Conservation (phyloP, 1,284 basidiomycete species). For the Ustilago shanxiensis region DNA sequence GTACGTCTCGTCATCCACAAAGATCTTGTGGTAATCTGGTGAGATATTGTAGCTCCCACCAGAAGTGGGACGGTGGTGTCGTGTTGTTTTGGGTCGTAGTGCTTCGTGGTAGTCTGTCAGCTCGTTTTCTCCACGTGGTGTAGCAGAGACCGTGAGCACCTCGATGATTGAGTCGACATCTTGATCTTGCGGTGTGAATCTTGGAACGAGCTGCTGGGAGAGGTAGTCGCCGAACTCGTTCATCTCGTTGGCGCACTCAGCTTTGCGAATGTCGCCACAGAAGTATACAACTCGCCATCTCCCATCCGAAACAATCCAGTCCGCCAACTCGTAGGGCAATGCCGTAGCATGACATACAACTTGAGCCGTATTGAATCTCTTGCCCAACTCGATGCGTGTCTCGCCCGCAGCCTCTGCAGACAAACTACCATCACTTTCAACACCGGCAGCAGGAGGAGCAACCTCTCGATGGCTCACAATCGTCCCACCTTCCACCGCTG, state of each 20-base stretch:
- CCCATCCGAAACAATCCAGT: conserved; percentile 35
- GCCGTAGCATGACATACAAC: conserved; percentile 33
- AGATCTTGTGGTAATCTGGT: conserved; percentile 43
- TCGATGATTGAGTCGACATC: conserved; percentile 45
- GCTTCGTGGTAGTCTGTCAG: conserved; percentile 25
- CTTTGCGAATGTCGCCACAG: conserved; percentile 35
- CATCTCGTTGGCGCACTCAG: conserved; percentile 20
- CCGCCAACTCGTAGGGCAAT: conserved; percentile 39
- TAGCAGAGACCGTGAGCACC: conserved; percentile 35
- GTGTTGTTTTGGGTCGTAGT: conserved; percentile 18
- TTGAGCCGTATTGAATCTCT: conserved; percentile 35
- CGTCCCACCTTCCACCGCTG: conserved; percentile 23
- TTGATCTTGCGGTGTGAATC: conserved; percentile 26
- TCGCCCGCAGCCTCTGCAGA: conserved; percentile 28
- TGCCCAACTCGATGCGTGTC: conserved; percentile 37
- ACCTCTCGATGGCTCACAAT: conserved; percentile 21
- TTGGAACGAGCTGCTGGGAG: conserved; percentile 8
- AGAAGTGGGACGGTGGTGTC: conserved; percentile 21
- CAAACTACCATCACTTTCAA: conserved; percentile 17
- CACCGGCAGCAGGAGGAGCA: conserved; percentile 12
- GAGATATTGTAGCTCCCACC: conserved; percentile 36
- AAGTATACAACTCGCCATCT: conserved; percentile 40
- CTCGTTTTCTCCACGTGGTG: conserved; percentile 20
- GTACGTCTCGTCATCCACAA: conserved; percentile 38
- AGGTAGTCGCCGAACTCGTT: conserved; percentile 24